Evolutionary conservation across 768 basidiomycete genomes (phyloP).

Genomic region (Trichaptum fuscoviolaceum): DNA sequence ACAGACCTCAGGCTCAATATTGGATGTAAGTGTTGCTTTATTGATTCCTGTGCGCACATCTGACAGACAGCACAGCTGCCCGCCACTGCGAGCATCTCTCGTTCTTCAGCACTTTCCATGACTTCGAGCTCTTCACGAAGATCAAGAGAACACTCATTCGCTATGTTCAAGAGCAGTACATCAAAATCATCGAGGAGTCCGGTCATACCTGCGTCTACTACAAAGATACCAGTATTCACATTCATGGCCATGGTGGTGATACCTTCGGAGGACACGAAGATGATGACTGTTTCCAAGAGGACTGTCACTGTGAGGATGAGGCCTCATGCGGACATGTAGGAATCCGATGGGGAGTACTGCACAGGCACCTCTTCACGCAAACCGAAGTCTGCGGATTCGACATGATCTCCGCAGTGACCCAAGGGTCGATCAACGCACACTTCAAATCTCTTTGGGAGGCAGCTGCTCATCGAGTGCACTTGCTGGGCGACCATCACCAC

Average conservation of each 20-base stretch:
- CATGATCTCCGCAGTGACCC: constrained; percentile 22
- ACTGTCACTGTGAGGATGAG: neutral
- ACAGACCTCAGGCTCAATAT: constrained; percentile 21
- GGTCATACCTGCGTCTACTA: constrained; percentile 21
- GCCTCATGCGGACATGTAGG: constrained; percentile 5
- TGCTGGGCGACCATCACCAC: neutral
- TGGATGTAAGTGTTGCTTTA: constrained; percentile 14
- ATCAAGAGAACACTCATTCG: constrained; percentile 15
- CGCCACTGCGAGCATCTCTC: constrained; percentile 9
- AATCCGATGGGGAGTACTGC: constrained; percentile 9
- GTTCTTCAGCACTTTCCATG: constrained; percentile 10
- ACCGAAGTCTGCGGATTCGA: constrained; percentile 22
- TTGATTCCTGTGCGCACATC: neutral
- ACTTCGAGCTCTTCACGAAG: constrained; percentile 14
- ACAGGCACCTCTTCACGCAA: constrained; percentile 11
- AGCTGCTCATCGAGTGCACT: constrained; percentile 1
- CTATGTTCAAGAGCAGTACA: constrained; percentile 22
- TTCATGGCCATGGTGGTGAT: neutral
- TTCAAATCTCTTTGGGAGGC: constrained; percentile 16
- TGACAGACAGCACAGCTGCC: constrained; percentile 2
- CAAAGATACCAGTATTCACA: constrained; percentile 9
- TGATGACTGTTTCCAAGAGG: neutral
- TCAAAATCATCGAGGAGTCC: constrained; percentile 21
- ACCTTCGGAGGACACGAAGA: constrained; percentile 1
- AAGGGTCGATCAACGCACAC: constrained; percentile 22